Base-by-base conservation (phyloP, 257 asterid genomes). In the Nicotiana sylvestris region DNA sequence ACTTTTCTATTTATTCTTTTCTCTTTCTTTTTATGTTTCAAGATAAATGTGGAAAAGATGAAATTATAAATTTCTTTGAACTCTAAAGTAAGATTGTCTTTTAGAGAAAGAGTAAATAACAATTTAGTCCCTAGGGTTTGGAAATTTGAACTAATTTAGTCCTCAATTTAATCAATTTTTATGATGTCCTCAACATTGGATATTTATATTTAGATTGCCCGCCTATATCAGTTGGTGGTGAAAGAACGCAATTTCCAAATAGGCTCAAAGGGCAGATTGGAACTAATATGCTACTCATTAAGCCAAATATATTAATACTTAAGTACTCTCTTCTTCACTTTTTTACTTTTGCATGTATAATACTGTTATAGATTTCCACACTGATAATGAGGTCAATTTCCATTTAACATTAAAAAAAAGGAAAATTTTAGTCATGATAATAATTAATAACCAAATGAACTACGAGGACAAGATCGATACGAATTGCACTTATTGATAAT, bases 11-110 rank as follows among this genome's bases (percentile, higher is more conserved):
- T 58, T 17, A 4, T 58, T 18, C 65, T 18, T 8, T 18, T 70
- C 21, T 18, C 43, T 39, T 69, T 2, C 16, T 33, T 29, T 68
- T 18, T 35, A 1, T 15, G 5, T 43, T 43, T 21, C 13, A 43
- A 27, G 39, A 32, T 6, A 30, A 32, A 30, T 5, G 39, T 66
- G 30, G 70, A 4, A 4, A 4, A 65, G 1, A 12, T 2, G 9
- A 69, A 69, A 81, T 17, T 62, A 7, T 18, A 37, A 16, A 39
- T 69, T 35, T 27, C 67, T 25, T 74, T 81, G 58, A 78, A 77
- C 39, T 8, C 27, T 32, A 83, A 87, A 79, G 80, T 85, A 66
- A 1, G 77, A 67, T 84, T 90, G 87, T 84, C 88, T 62, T 88
- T 16, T 85, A 83, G 88, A 86, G 88, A 87, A 85, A 43, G 58